Percentiles rank a stretch among this genome's conserved stretches.
Evolutionary conservation across 805 yeast genomes (phyloP).

Genomic region (Candida montana): DNA sequence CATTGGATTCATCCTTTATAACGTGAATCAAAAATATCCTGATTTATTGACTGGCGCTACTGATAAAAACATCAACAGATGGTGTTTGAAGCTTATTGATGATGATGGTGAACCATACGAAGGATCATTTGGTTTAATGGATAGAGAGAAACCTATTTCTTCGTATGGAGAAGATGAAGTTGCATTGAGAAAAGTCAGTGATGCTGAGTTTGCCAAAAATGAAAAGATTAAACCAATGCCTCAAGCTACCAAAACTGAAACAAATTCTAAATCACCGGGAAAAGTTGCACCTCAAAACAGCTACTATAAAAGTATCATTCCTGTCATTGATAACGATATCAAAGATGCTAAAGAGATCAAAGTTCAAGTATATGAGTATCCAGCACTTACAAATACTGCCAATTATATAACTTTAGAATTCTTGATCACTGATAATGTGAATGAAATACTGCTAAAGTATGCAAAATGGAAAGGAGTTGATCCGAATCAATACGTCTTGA

Average conservation of each 20-base stretch:
- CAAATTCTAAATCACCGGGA: conserved; percentile 7
- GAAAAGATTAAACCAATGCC: conserved; percentile 53
- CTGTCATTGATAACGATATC: conserved; percentile 18
- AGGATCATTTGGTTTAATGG: conserved; percentile 81
- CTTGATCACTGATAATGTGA: conserved; percentile 29
- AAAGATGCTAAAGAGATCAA: conserved; percentile 26
- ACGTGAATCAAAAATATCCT: conserved; percentile 6
- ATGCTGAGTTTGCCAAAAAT: conserved; percentile 40
- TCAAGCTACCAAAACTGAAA: no score
- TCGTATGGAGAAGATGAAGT: conserved; percentile 80
- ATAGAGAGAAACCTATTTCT: conserved; percentile 56
- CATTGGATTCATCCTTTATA: conserved; percentile 47
- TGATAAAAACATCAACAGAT: conserved; percentile 50
- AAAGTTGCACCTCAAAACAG: conserved; percentile 23
- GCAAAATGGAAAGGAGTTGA: conserved; percentile 31
- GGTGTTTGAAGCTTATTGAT: conserved; percentile 80
- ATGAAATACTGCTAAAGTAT: conserved; percentile 32
- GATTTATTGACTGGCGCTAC: conserved; percentile 3
- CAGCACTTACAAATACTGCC: conserved; percentile 26
- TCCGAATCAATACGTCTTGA: conserved; percentile 32
- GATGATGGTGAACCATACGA: conserved; percentile 94
- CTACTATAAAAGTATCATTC: conserved; percentile 34
- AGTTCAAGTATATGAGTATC: conserved; percentile 30
- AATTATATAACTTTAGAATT: conserved; percentile 26
- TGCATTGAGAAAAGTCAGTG: conserved; percentile 60